Percentiles rank a stretch among this genome's conserved stretches.
Conservation (phyloP, 345 rosid genomes). For the Draba incana region DNA sequence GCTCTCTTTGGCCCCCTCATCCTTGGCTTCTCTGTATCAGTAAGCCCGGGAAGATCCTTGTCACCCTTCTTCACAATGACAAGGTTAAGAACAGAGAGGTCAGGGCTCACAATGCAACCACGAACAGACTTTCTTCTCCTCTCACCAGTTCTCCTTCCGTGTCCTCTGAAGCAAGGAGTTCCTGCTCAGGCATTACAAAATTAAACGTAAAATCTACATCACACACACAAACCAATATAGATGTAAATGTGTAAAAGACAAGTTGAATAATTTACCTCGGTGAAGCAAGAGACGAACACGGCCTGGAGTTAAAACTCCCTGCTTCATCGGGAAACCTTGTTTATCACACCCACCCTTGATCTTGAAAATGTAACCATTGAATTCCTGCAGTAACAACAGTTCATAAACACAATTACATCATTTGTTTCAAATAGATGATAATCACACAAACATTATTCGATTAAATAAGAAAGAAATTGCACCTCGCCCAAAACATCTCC, state of each 20-base stretch:
- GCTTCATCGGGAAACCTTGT: slow-evolving; percentile 94
- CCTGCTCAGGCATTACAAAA: slow-evolving; percentile 45
- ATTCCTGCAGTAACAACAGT: slow-evolving; percentile 52
- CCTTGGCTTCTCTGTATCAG: slow-evolving; percentile 73
- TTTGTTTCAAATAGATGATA: not conserved
- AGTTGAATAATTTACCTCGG: slow-evolving; percentile 43
- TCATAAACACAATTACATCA: not conserved
- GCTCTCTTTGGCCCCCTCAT: slow-evolving; percentile 91
- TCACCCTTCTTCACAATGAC: slow-evolving; percentile 85
- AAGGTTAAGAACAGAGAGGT: slow-evolving; percentile 79
- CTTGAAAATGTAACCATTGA: slow-evolving; percentile 82
- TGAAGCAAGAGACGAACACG: slow-evolving; percentile 85
- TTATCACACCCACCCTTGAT: slow-evolving; percentile 96
- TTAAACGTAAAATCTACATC: not conserved
- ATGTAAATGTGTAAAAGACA: slow-evolving; percentile 1
- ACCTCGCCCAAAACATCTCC: slow-evolving; percentile 88
- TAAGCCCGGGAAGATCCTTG: slow-evolving; percentile 73
- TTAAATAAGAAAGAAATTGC: not conserved
- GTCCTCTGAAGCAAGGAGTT: slow-evolving; percentile 78
- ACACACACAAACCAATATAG: not conserved
- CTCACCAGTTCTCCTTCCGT: slow-evolving; percentile 76
- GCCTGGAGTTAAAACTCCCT: slow-evolving; percentile 83
- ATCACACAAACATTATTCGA: not conserved
- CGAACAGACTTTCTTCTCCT: slow-evolving; percentile 87
- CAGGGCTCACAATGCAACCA: slow-evolving; percentile 87